Evolutionary conservation across 2,329 filamentous ascomycete species (phyloP).

Genomic region (Cladobotryum mycophilum): DNA sequence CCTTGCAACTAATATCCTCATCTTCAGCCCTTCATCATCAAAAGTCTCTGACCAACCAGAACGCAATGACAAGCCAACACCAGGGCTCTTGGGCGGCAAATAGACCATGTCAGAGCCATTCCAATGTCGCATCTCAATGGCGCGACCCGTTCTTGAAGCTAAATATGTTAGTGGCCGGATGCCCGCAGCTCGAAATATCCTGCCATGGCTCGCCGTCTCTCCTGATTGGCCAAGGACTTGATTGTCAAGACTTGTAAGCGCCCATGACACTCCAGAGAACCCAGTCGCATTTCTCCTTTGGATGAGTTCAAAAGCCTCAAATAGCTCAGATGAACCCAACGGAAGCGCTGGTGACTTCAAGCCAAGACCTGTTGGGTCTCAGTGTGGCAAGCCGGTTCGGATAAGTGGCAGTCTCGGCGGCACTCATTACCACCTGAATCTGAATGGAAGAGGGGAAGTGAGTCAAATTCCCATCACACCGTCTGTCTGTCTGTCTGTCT

Average conservation of each 20-base stretch:
- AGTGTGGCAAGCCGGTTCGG: not conserved
- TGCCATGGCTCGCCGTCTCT: not conserved
- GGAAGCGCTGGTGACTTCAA: constrained; percentile 14
- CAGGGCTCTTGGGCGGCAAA: too few relatives aligned
- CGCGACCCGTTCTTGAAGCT: too few relatives aligned
- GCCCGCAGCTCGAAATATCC: constrained; percentile 1
- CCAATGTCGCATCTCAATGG: too few relatives aligned
- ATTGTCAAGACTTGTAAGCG: constrained; percentile 10
- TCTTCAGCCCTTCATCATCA: too few relatives aligned
- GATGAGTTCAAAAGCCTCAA: not conserved
- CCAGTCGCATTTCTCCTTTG: not conserved
- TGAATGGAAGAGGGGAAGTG: too few relatives aligned
- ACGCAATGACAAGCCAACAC: too few relatives aligned
- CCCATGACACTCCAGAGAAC: constrained; percentile 3
- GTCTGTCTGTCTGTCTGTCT: too few relatives aligned
- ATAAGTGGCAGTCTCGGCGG: too few relatives aligned
- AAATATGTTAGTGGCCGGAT: constrained; percentile 9
- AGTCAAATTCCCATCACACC: too few relatives aligned
- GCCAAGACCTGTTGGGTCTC: constrained; percentile 10
- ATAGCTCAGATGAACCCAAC: constrained; percentile 4
- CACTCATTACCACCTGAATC: too few relatives aligned
- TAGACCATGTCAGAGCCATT: not conserved
- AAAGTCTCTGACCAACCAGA: too few relatives aligned
- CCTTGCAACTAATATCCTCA: too few relatives aligned
- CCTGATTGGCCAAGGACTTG: constrained; percentile 9